Percentiles rank a stretch among this genome's conserved stretches.
These are phyloP conservation scores for Zymoseptoria pseudotritici DNA, from an alignment of 2,329 filamentous ascomycete genomes.

Conservation along the genomic window DNA sequence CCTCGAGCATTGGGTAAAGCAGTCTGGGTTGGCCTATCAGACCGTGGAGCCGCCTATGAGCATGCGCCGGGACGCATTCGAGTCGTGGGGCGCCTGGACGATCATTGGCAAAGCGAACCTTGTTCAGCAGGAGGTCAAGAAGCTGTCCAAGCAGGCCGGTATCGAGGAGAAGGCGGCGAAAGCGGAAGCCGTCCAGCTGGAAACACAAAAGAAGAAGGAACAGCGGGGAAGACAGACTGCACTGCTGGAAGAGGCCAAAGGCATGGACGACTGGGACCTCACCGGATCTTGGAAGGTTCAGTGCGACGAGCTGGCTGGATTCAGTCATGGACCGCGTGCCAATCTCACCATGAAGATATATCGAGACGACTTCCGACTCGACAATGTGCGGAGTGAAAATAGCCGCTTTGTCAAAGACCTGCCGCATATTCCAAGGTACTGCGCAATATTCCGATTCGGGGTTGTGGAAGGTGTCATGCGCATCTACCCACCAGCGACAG, in stretches of 20 bases:
- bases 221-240: background rate
- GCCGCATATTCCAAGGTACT: conserved; percentile 5
- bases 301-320: conserved; percentile 2
- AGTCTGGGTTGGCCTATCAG: background rate
- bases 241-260: conserved; percentile 1
- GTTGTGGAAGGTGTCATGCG: conserved; percentile 9
- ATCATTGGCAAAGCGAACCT: background rate
- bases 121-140: background rate
- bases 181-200: conserved; percentile 28
- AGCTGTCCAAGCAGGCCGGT: conserved; percentile 18
- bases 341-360: conserved; percentile 6
- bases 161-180: conserved; percentile 38
- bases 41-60: background rate
- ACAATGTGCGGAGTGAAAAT: background rate
- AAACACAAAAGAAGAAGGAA: background rate
- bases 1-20: background rate
- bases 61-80: background rate
- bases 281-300: conserved; percentile 3
- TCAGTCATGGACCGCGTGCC: background rate
- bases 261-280: conserved; percentile 4
- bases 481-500: background rate
- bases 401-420: background rate
- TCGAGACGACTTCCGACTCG: conserved; percentile 5
- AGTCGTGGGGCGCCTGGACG: background rate
- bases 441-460: conserved; percentile 7